Conservation (phyloP, 495 filamentous ascomycete genomes). For the Xylaria intraflava region DNA sequence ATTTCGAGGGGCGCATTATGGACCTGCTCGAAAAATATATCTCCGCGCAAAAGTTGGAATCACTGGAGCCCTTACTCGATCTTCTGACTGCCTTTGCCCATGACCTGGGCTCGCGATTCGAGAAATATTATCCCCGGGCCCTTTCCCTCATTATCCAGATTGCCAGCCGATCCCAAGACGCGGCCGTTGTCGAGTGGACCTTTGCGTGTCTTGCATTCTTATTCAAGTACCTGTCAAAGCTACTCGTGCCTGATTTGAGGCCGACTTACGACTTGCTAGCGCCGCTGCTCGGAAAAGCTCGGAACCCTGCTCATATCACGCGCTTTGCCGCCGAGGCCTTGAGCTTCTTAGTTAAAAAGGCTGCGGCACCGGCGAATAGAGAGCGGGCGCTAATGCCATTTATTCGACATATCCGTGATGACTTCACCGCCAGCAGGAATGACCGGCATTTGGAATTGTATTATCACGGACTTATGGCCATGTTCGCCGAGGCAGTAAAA, state of each 20-base stretch:
- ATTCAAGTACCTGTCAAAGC: conserved; percentile 88
- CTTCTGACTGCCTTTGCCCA: conserved; percentile 85
- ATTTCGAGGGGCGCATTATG: conserved; percentile 81
- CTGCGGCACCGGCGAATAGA: conserved; percentile 64
- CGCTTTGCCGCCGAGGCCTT: conserved; percentile 91
- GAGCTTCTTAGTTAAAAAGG: conserved; percentile 88
- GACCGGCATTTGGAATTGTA: conserved; percentile 54
- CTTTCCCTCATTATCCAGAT: conserved; percentile 59
- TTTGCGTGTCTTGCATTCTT: conserved; percentile 92
- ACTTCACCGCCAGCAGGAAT: conserved; percentile 50
- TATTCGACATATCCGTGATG: conserved; percentile 59
- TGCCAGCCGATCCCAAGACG: conserved; percentile 42
- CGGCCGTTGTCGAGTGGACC: conserved; percentile 91
- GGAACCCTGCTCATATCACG: conserved; percentile 74
- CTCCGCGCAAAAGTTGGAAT: conserved; percentile 62
- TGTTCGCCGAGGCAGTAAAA: conserved; percentile 84
- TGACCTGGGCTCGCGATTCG: conserved; percentile 82
- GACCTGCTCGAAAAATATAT: conserved; percentile 70
- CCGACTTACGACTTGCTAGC: conserved; percentile 77
- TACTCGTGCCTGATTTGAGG: conserved; percentile 77
- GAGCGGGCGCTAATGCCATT: conserved; percentile 65
- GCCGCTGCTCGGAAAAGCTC: conserved; percentile 75
- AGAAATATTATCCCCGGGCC: conserved; percentile 70
- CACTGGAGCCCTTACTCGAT: conserved; percentile 77
- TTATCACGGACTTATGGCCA: conserved; percentile 78